Conservation (phyloP, 805 yeast genomes). For the Teunomyces panamensis region DNA sequence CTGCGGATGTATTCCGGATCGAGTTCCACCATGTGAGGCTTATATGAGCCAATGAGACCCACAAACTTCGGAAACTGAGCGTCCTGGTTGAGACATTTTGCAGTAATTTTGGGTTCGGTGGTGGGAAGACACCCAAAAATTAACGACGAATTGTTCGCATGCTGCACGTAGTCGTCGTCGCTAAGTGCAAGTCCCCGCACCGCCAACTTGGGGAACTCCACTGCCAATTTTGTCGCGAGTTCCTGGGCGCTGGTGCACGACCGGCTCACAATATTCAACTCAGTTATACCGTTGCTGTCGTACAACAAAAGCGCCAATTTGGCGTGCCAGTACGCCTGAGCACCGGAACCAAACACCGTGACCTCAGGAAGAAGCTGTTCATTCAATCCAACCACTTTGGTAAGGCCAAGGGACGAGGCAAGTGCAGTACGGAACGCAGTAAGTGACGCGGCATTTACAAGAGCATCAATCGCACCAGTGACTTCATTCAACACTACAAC, state of each 20-base stretch:
- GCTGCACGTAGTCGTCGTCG: conserved; percentile 17
- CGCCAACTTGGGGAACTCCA: conserved; percentile 20
- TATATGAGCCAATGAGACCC: conserved; percentile 63
- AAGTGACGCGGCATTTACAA: conserved; percentile 54
- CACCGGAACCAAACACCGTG: conserved; percentile 58
- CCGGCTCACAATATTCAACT: conserved; percentile 48
- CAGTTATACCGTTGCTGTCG: conserved; percentile 26
- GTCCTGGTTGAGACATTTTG: conserved; percentile 28
- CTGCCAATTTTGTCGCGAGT: conserved; percentile 21
- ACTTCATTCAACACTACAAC: conserved; percentile 48
- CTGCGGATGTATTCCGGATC: conserved; percentile 41
- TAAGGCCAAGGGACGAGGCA: conserved; percentile 48
- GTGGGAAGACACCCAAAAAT: conserved; percentile 64
- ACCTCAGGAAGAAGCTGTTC: conserved; percentile 26
- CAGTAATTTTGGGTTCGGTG: conserved; percentile 44
- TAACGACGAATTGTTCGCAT: conserved; percentile 40
- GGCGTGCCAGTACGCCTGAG: conserved; percentile 65
- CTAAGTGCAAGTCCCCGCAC: conserved; percentile 20
- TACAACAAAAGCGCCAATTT: conserved; percentile 41
- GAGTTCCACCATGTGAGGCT: conserved; percentile 65
- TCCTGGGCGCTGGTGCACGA: conserved; percentile 37
- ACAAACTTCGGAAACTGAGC: conserved; percentile 35
- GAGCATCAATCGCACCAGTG: conserved; percentile 51
- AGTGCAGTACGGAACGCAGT: conserved; percentile 71
- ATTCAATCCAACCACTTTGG: conserved; percentile 23